Percentiles rank a stretch among this genome's conserved stretches.
Evolutionary conservation across 2,329 filamentous ascomycete species (phyloP).

Genomic region (Arthrobotrys conoides): DNA sequence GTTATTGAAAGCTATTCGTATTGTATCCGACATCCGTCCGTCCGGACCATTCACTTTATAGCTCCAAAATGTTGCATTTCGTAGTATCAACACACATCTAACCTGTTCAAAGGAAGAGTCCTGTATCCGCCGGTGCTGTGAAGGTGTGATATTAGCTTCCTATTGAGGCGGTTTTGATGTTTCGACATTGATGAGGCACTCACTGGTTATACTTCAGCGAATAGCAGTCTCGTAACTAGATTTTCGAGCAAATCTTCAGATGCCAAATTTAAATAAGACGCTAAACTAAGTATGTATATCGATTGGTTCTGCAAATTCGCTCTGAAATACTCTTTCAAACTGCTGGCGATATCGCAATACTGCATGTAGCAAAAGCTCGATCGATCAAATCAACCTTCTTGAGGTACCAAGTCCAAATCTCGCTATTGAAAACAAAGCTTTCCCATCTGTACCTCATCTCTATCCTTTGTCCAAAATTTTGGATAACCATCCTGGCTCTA

Average conservation of each 20-base stretch:
- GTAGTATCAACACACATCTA: background rate
- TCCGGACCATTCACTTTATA: conserved; percentile 23
- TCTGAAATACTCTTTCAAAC: too few species aligned
- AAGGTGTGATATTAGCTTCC: background rate
- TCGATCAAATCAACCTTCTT: too few species aligned
- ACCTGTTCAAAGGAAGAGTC: too few species aligned
- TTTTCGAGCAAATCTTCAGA: background rate
- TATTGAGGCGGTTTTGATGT: too few species aligned
- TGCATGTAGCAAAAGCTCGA: too few species aligned
- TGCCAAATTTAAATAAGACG: too few species aligned
- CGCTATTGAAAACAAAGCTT: too few species aligned
- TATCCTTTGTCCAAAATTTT: conserved; percentile 29
- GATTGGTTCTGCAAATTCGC: too few species aligned
- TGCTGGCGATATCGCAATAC: background rate
- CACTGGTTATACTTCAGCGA: background rate
- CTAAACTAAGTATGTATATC: too few species aligned
- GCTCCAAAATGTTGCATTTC: background rate
- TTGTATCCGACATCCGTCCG: conserved; percentile 5
- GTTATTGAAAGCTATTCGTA: background rate
- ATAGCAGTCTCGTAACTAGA: background rate
- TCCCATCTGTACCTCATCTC: too few species aligned
- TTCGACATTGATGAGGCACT: background rate
- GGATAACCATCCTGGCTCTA: conserved; percentile 24
- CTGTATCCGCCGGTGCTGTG: background rate
- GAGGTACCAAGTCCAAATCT: too few species aligned